Evolutionary conservation across 2,329 filamentous ascomycete species (phyloP).

Genomic region (Kalmusia sp.): DNA sequence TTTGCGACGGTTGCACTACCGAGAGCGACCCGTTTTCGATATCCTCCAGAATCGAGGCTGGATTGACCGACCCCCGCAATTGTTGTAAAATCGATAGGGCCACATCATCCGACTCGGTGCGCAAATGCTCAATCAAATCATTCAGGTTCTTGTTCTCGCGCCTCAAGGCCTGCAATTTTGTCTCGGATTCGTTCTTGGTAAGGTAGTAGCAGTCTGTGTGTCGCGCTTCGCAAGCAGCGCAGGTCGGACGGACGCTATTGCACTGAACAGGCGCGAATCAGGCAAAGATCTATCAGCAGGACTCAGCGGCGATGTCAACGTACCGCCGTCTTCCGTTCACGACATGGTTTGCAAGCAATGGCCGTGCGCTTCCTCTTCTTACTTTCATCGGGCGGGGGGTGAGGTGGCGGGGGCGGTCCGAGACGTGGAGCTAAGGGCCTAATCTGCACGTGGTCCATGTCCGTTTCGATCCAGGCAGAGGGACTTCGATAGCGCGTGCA

Average conservation of each 20-base stretch:
- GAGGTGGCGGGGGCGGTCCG: slow-evolving; percentile 1
- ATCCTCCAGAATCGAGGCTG: neutral
- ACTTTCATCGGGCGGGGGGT: slow-evolving; percentile 3
- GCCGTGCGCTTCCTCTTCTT: slow-evolving; percentile 8
- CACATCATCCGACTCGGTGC: neutral
- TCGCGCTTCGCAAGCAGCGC: slow-evolving; percentile 6
- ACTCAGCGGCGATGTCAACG: neutral
- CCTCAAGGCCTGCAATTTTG: slow-evolving; percentile 1
- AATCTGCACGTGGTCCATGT: slow-evolving; percentile 6
- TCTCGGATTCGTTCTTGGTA: slow-evolving; percentile 11
- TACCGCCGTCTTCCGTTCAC: slow-evolving; percentile 4
- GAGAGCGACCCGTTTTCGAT: slow-evolving; percentile 1
- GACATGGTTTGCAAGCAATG: slow-evolving; percentile 7
- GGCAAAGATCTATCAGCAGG: neutral
- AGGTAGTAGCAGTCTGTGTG: slow-evolving; percentile 8
- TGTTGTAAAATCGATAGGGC: neutral
- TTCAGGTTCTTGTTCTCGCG: slow-evolving; percentile 9
- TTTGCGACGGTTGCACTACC: neutral
- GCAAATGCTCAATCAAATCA: slow-evolving; percentile 1
- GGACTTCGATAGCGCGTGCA: neutral
- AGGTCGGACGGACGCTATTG: slow-evolving; percentile 5
- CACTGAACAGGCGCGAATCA: slow-evolving; percentile 6
- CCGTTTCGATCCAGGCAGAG: slow-evolving; percentile 1
- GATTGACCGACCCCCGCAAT: slow-evolving; percentile 1
- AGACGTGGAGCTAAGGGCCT: slow-evolving; percentile 7